phyloP scores from a whole-genome alignment of 1,284 basidiomycete species.

The Prillingera fragicola region DNA sequence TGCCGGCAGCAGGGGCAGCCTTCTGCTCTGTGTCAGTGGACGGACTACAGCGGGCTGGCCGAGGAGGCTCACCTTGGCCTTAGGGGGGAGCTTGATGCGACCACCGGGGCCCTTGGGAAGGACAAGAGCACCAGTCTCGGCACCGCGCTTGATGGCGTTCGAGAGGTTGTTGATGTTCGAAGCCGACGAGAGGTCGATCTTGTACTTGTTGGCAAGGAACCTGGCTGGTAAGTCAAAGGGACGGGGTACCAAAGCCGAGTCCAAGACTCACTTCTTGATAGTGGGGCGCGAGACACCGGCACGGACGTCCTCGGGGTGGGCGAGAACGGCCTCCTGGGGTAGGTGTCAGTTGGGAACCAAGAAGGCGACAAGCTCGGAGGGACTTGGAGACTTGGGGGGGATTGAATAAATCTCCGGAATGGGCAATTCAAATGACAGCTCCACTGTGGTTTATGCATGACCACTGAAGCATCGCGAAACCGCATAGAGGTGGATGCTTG shows the following conservation, averaged over 20 bases:
- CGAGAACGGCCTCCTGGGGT: constrained; percentile 66
- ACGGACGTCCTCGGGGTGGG: constrained; percentile 70
- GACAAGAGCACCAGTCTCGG: constrained; percentile 70
- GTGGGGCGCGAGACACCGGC: constrained; percentile 80
- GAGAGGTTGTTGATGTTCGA: constrained; percentile 74
- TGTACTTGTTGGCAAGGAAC: constrained; percentile 72
- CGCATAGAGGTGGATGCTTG: constrained; percentile 1
- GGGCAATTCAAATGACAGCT: constrained; percentile 20
- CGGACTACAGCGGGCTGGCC: too few species aligned
- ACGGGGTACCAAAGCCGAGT: constrained; percentile 23
- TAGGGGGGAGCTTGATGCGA: constrained; percentile 70
- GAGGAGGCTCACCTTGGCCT: constrained; percentile 50
- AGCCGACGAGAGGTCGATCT: constrained; percentile 63
- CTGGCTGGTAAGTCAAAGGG: constrained; percentile 38
- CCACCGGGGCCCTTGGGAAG: constrained; percentile 81
- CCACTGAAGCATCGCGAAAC: neutral
- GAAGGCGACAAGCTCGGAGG: neutral
- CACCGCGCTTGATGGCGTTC: constrained; percentile 72
- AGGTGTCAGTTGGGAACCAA: constrained; percentile 1
- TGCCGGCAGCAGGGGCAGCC: constrained; percentile 45
- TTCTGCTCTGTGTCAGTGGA: neutral
- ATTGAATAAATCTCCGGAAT: constrained; percentile 25
- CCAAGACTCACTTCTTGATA: constrained; percentile 83
- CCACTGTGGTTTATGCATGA: constrained; percentile 10
- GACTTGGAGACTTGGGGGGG: neutral